A percentile compares a stretch with the other conserved stretches of the same genome.
phyloP scores from a whole-genome alignment of 1,284 basidiomycete species.

The Sporisorium reilianum region DNA sequence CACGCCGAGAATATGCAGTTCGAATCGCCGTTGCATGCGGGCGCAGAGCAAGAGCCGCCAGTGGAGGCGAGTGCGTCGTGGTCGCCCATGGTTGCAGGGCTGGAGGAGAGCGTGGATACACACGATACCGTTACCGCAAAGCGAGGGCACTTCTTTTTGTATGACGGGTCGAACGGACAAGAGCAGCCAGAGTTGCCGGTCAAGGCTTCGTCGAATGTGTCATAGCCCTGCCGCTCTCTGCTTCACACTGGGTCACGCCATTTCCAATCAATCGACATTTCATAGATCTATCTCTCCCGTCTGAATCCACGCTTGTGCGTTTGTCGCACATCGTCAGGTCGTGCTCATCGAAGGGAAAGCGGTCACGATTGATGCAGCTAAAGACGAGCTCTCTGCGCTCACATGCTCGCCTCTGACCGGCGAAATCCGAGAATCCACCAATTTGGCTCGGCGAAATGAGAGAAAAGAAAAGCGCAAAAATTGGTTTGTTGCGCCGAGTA shows the following conservation, averaged over 20 bases:
- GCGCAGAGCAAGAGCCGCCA: constrained; percentile 2
- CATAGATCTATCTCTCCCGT: neutral
- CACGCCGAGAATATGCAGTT: constrained; percentile 52
- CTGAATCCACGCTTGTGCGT: neutral
- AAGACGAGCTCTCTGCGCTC: too few species aligned
- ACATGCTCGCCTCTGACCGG: too few species aligned
- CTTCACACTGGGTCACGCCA: neutral
- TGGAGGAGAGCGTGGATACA: constrained; percentile 32
- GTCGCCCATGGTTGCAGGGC: constrained; percentile 23
- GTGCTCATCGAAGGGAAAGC: neutral
- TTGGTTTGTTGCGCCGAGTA: too few species aligned
- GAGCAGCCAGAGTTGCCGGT: neutral
- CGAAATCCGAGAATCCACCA: constrained; percentile 1
- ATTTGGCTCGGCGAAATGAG: neutral
- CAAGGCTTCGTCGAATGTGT: neutral
- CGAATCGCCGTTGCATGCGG: constrained; percentile 30
- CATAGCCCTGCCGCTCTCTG: neutral
- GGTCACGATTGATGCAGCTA: too few species aligned
- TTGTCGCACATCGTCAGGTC: neutral
- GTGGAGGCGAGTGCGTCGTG: constrained; percentile 14
- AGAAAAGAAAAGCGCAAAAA: neutral
- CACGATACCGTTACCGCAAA: constrained; percentile 14
- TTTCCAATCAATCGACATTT: neutral
- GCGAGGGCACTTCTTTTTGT: constrained; percentile 13
- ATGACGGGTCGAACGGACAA: neutral